Evolutionary conservation across 371 early-diverging fungal genomes (phyloP), one percentile per base, ranked within the genome.

Genomic region (Mortierella sp.): DNA sequence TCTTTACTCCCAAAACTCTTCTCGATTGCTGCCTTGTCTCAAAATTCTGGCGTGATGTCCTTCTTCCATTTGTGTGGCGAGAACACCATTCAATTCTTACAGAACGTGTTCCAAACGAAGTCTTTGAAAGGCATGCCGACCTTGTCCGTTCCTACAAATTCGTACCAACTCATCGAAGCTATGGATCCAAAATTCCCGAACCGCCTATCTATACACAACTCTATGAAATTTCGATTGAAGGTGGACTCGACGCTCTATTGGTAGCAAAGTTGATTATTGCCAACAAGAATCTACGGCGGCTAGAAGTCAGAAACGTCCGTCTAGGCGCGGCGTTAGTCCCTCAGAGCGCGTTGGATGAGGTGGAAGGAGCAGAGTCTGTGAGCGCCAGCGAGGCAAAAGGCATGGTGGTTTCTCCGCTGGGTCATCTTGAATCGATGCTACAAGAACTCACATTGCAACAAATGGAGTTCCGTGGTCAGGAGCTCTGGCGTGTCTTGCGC

Each of bases 1-100:
- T 29, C 9, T 61, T 45, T 34, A 42, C 29, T 23, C 61, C 55
- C n/a, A 29, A 37, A 23, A 26, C 56, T 12, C 13, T 55, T 13
- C 54, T 55, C 15, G 19, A 19, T 13, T 55, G 55, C 26, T 43
- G 57, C 26, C 56, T 23, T 31, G 66, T 65, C 57, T 65, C 66
- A 12, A 65, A 56, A n/a, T 45, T 57, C 45, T 65, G 66, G 66
- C 57, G 57, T 31, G n/a, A 56, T 15, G 32, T 57, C 19, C 29
- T 65, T 7, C 26, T 56, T 40, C 66, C 66, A 0, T 42, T 65
- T 8, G 1, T 55, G 9, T 65, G 66, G 66, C 57, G 32, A n/a
- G 66, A 32, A 17, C 22, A 56, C 45, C 57, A 65, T 9, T 2
- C 66, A 3, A 3, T 15, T 3, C 3, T 10, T 12, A 57, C 45